Base-by-base conservation (phyloP, 148 eudicot species). In the Chenopodium quinoa region DNA sequence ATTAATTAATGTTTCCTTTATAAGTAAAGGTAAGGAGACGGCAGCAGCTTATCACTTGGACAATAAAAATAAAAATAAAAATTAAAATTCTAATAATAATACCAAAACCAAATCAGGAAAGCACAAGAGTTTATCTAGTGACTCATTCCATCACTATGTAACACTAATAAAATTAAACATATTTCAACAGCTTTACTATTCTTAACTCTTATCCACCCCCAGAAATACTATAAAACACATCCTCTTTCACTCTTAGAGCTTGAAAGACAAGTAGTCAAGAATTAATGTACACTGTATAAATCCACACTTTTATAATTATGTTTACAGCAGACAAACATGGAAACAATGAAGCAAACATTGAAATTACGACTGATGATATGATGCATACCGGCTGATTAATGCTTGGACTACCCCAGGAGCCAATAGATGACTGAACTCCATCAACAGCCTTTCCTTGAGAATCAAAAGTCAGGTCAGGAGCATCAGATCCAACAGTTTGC, bases 321-420 rank as follows among this genome's bases (percentile, higher is more conserved):
- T 79, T 56, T 40, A 80, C 27, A 58, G 13, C 72, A 72, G 32
- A 72, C 9, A 75, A 66, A 63, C 56, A 67, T 32, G 37, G 25
- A 79, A 70, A 29, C 32, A 70, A 29, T 60, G n/a, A 77, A 78
- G 12, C 67, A 81, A n/a, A 74, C 75, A 50, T 19, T 19, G 9
- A 78, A 75, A 71, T 17, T 54, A 79, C 19, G 13, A 79, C 50
- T 58, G 34, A 37, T 37, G 44, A 37, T 5, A 7, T 37, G 44
- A 64, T 65, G 48, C 82, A 84, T 83, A 92, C 93, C 95, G 88
- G 90, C 80, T 89, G 93, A 89, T 86, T 88, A 40, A 75, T 79
- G 81, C 66, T 87, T 81, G 88, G 80, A 86, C 82, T 82, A 69
- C 78, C 90, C 93, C 93, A 90, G 76, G 94, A 86, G 71, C 88